Evolutionary conservation across 1,139 yeast genomes (phyloP), one percentile per base, ranked within the genome.

Genomic region (Diutina mesorugosa): DNA sequence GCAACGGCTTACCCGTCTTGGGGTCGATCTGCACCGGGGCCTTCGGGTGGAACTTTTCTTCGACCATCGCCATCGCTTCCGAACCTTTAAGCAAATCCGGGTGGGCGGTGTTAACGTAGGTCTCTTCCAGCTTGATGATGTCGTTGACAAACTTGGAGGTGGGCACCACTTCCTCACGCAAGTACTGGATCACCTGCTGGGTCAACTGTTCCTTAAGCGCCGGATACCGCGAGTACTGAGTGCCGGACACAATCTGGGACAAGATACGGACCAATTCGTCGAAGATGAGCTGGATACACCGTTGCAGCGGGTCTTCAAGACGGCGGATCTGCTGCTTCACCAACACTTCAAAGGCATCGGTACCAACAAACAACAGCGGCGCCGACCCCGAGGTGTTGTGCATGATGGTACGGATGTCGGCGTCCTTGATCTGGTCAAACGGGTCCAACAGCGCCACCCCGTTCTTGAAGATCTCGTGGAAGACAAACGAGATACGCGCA

Each of bases 381-480:
- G 97, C 90, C 18, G 97, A 87, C 67, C 99, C 99, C 14, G 97
- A 87, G 53, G 97, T 89, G 70, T 93, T 93, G 75, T 91, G 90
- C 91, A 87, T 86, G 59, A 93, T 91, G n/a, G 99, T 93, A 72
- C 99, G 84, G 64, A 95, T 95, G 69, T 93, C 99, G 45, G 89
- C 87, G 69, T 93, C 99, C 73, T 90, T 91, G 66, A 93, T 91
- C 70, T 91, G 96, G 68, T 93, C 99, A 70, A 89, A 95, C 58
- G 99, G 99, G 69, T 95, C 99, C 59, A 93, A 77, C 0, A 98
- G 89, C 67, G 84, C 83, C 59, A 93, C 82, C 71, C 99, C 99
- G 68, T 89, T 90, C 68, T 91, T 86, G 76, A 85, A 93, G 59
- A 93, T 87, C 73, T 93, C 99, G 69, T 93, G 99, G 77, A 93